Evolutionary conservation across 768 basidiomycete species (phyloP), one percentile per base, ranked within the genome.

Genomic region (Mycena haematopus): DNA sequence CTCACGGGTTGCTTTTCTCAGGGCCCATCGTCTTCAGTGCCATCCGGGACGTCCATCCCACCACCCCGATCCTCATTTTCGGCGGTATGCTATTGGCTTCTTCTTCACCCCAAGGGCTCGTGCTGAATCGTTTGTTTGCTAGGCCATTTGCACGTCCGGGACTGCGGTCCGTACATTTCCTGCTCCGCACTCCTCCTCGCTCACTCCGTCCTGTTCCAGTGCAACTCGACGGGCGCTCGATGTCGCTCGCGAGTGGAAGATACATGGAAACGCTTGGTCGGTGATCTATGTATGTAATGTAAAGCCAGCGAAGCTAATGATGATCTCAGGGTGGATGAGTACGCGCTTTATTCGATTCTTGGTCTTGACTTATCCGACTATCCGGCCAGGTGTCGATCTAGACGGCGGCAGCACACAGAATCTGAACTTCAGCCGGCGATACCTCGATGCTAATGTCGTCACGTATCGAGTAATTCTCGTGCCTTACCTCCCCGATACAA

Each of bases 211-310:
- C 44, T 21, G 24, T 40, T 42, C 25, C 24, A 86, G 85, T 83
- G 38, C 87, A 88, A 72, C 77, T 86, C 27, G 93, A 95, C 72
- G 83, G 81, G 6, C 82, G 88, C 29, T 88, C 89, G 0, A 92
- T 95, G 80, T 81, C 89, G 6, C 73, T 95, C 62, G 91, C 93
- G 70, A 90, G 92, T 66, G 91, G 95, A n/a, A 81, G 93, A 19
- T 96, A 96, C 71, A 91, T 96, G 89, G 95, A 97, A 75, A 97
- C 95, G 11, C 79, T 96, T 55, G 94, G 92, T 90, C 42, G 13
- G 83, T 70, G 54, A 14, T 22, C 29, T 22, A 11, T 35, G 6
- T 5, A 51, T 50, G 6, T 3, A 35, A 25, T 46, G 1, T n/a
- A 25, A 17, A 17, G 6, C 46, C 27, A 17, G 22, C 19, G 9